phyloP scores from a whole-genome alignment of 768 basidiomycete species.

The Gyrodon lividus region DNA sequence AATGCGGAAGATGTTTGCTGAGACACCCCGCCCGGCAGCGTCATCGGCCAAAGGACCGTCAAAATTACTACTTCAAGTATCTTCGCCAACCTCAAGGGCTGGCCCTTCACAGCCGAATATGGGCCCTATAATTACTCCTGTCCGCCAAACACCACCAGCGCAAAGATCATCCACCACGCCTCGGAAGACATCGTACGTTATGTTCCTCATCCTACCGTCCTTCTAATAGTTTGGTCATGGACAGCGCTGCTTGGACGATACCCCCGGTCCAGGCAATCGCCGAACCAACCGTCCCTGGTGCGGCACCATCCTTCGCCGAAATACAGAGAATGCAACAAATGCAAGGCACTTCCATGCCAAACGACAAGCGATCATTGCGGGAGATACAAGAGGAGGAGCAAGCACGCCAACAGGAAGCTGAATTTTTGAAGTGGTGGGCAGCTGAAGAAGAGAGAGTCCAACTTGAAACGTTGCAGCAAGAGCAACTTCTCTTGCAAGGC shows the following conservation, averaged over 20 bases:
- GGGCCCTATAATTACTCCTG: conserved; percentile 66
- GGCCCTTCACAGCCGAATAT: conserved; percentile 34
- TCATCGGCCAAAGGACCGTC: conserved; percentile 2
- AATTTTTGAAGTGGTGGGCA: conserved; percentile 89
- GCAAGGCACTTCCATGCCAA: conserved; percentile 40
- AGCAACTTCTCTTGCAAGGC: background rate
- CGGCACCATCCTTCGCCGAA: conserved; percentile 68
- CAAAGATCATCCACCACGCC: conserved; percentile 27
- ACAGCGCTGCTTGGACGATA: conserved; percentile 61
- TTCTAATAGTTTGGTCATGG: background rate
- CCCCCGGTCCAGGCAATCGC: conserved; percentile 51
- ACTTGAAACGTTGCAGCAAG: conserved; percentile 38
- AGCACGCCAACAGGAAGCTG: conserved; percentile 62
- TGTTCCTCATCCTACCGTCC: background rate
- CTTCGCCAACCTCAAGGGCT: conserved; percentile 22
- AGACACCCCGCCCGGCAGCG: background rate
- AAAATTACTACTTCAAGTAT: conserved; percentile 15
- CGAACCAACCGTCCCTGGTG: conserved; percentile 24
- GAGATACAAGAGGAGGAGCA: conserved; percentile 89
- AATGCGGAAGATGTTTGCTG: conserved; percentile 2
- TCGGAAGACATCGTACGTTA: conserved; percentile 52
- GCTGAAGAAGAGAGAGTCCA: conserved; percentile 75
- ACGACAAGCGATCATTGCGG: conserved; percentile 61
- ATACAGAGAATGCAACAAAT: conserved; percentile 80
- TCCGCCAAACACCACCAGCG: conserved; percentile 40